These are phyloP conservation scores for Striga hermonthica DNA, from an alignment of 305 asterid species.

Conservation along the genomic window DNA sequence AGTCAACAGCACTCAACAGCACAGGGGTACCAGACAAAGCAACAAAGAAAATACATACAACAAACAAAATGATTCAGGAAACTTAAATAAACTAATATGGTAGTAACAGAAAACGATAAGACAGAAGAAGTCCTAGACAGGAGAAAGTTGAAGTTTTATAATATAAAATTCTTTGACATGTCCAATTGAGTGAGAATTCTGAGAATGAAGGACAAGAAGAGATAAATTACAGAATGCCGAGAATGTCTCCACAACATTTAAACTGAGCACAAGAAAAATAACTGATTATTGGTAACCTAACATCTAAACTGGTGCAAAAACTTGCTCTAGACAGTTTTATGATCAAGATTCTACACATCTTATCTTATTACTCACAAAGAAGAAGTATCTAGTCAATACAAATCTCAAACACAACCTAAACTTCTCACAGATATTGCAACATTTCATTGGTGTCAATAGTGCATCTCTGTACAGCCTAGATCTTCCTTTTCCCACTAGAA, in stretches of 20 bases:
- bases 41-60: constrained; percentile 1
- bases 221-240: background rate
- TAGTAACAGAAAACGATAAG: background rate
- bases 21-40: constrained; percentile 18
- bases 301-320: background rate
- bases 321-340: background rate
- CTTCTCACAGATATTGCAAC: constrained; percentile 7
- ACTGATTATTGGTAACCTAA: background rate
- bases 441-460: background rate
- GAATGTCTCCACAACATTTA: background rate
- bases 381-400: constrained; percentile 4
- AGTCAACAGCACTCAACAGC: constrained; percentile 19
- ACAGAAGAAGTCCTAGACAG: background rate
- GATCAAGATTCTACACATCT: background rate
- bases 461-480: background rate
- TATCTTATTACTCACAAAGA: constrained; percentile 2
- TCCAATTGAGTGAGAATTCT: no score
- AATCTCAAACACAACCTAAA: constrained; percentile 11
- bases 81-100: background rate
- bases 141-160: background rate
- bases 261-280: constrained; percentile 1
- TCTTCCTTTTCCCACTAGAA: background rate
- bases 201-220: no score
- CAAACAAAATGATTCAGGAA: constrained; percentile 17
- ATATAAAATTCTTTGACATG: no score